Percentiles rank a stretch among this genome's conserved stretches.
Evolutionary conservation across 1,139 yeast species (phyloP).

Genomic region (Yamadazyma triangularis): DNA sequence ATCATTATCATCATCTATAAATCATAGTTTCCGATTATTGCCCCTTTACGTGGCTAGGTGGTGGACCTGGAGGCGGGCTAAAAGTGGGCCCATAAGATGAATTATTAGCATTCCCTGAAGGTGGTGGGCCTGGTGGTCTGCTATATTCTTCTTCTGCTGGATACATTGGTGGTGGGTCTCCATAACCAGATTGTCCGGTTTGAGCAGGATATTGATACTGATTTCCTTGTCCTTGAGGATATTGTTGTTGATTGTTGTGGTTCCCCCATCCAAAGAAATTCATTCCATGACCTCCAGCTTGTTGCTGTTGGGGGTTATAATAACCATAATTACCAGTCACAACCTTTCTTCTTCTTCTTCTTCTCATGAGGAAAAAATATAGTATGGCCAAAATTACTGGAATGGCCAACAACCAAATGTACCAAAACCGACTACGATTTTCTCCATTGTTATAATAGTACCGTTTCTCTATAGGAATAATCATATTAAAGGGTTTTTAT

Average conservation of each 20-base stretch:
- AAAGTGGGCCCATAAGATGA: conserved; percentile 1
- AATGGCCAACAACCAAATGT: conserved; percentile 3
- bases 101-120: conserved; percentile 1
- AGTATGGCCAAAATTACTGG: conserved; percentile 3
- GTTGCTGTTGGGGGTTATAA: conserved; percentile 2
- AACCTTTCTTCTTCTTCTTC: conserved; percentile 2
- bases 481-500: conserved; percentile 1
- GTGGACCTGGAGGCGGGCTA: conserved; percentile 12
- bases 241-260: conserved; percentile 4
- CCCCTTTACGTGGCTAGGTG: conserved; percentile 13
- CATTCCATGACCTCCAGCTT: neutral
- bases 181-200: conserved; percentile 5
- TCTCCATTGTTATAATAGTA: conserved; percentile 3
- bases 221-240: conserved; percentile 5
- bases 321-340: conserved; percentile 2
- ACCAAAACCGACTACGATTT: conserved; percentile 2
- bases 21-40: too few species aligned
- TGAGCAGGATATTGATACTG: conserved; percentile 1
- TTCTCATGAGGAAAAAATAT: conserved; percentile 1
- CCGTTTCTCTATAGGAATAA: conserved; percentile 4
- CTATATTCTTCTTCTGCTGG: conserved; percentile 7
- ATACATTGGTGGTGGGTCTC: conserved; percentile 13
- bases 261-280: conserved; percentile 1
- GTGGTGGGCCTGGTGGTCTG: conserved; percentile 1
- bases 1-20: neutral